Base-by-base conservation (phyloP, 257 asterid species). In the Petunia secreta region DNA sequence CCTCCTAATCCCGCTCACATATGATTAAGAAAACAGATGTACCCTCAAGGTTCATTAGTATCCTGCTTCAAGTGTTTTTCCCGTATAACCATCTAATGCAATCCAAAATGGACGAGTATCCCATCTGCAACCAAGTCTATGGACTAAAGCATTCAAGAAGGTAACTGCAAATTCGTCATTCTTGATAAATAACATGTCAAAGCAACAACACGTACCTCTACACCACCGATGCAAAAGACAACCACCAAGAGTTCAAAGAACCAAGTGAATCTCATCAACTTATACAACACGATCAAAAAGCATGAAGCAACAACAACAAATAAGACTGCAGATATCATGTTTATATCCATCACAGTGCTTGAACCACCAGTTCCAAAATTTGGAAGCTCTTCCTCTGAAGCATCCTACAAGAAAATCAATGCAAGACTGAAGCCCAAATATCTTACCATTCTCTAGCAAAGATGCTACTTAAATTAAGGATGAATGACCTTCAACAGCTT, bases 141-240 rank as follows among this genome's bases (percentile, higher is more conserved):
- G 77, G 62, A 4, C 7, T 50, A 50, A 34, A 50, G 34, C 37
- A 48, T 69, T 44, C 41, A 69, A 44, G 58, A 46, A 44, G 16
- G 74, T 46, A 44, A 46, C 4, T 69, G 58, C 40, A 69, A 16
- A 46, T 9, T 69, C 4, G 25, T 69, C 58, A 44, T 69, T 44
- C 46, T n/a, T 15, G 53, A 82, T 53, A 78, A 8, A 14, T 54
- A 78, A 53, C 55, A 58, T 38, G 48, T 25, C 75, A 85, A 59
- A 81, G 71, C 66, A 82, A 80, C 4, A 34, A 73, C 53, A 78
- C 83, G 46, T 65, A 94, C 98, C 97, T 94, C 97, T 37, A 85
- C 92, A 79, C 98, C 98, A 79, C 98, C 98, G 16, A 94, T 88
- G 90, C 95, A 91, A 78, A 94, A 94, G 80, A 94, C 85, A 83